Conservation (phyloP, 495 filamentous ascomycete genomes). For the Neurospora terricola region DNA sequence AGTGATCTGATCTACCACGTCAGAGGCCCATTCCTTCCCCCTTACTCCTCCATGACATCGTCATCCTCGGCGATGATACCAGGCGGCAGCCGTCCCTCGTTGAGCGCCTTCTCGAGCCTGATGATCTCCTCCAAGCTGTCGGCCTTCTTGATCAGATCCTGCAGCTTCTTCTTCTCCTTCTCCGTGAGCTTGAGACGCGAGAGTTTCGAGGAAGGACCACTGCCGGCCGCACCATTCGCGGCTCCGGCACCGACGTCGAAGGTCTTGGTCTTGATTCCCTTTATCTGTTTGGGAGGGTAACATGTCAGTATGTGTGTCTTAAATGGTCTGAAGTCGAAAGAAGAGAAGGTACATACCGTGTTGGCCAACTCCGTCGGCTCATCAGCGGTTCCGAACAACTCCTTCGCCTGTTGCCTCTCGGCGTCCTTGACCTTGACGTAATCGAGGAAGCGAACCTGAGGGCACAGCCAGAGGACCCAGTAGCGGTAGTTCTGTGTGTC, state of each 20-base stretch:
- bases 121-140: slow-evolving; percentile 80
- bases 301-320: neutral
- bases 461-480: slow-evolving; percentile 83
- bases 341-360: neutral
- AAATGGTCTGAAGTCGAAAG: neutral
- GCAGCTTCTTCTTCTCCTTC: slow-evolving; percentile 67
- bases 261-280: slow-evolving; percentile 75
- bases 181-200: slow-evolving; percentile 50
- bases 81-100: slow-evolving; percentile 72
- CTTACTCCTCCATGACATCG: slow-evolving; percentile 42
- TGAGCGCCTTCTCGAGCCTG: slow-evolving; percentile 70
- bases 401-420: slow-evolving; percentile 63
- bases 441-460: slow-evolving; percentile 82
- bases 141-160: slow-evolving; percentile 53
- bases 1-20: neutral
- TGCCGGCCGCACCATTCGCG: slow-evolving; percentile 23
- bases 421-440: slow-evolving; percentile 81
- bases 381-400: slow-evolving; percentile 70
- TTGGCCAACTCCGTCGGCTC: slow-evolving; percentile 68
- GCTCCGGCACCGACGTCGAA: slow-evolving; percentile 54
- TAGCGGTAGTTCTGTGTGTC: slow-evolving; percentile 68
- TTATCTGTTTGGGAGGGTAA: slow-evolving; percentile 45
- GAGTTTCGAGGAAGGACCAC: slow-evolving; percentile 45
- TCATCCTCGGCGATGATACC: slow-evolving; percentile 45
- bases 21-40: neutral